These are phyloP conservation scores for Corrigiola litoralis DNA, from an alignment of 179 eudicot species.

Conservation along the genomic window DNA sequence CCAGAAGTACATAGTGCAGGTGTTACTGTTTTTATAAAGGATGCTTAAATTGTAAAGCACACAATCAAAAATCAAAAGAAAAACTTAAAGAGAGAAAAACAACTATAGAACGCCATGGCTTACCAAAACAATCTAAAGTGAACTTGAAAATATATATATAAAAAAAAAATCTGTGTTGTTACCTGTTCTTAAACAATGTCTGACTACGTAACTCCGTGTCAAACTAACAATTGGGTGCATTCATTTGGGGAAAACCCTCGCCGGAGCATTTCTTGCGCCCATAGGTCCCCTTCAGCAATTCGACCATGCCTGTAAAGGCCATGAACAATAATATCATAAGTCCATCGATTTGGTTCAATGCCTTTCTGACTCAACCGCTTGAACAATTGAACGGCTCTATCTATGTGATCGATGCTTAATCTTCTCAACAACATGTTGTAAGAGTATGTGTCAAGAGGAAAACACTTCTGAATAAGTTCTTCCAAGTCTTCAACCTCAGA, in stretches of 20 bases:
- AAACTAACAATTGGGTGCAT: conserved; percentile 14
- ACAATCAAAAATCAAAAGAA: too few species aligned
- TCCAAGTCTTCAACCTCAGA: conserved; percentile 42
- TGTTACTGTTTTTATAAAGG: too few species aligned
- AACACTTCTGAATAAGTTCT: conserved; percentile 44
- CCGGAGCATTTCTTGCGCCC: conserved; percentile 52
- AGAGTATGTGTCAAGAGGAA: conserved; percentile 52
- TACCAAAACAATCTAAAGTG: background rate
- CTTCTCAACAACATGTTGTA: conserved; percentile 66
- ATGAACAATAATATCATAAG: conserved; percentile 51
- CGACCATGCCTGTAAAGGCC: conserved; percentile 56
- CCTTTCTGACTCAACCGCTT: conserved; percentile 51
- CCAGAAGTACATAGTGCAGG: too few species aligned
- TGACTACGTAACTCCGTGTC: conserved; percentile 10
- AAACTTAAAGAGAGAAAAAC: background rate
- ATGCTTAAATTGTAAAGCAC: too few species aligned
- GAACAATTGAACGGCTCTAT: conserved; percentile 48
- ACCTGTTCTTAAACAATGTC: conserved; percentile 9
- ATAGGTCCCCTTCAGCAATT: conserved; percentile 46
- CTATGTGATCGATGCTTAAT: conserved; percentile 38
- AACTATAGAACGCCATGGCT: background rate
- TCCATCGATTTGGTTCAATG: conserved; percentile 66
- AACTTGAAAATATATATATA: background rate
- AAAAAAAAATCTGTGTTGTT: background rate
- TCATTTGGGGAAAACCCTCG: conserved; percentile 45